phyloP scores from a whole-genome alignment of 148 eudicot genomes.

The Talinum fruticosum region DNA sequence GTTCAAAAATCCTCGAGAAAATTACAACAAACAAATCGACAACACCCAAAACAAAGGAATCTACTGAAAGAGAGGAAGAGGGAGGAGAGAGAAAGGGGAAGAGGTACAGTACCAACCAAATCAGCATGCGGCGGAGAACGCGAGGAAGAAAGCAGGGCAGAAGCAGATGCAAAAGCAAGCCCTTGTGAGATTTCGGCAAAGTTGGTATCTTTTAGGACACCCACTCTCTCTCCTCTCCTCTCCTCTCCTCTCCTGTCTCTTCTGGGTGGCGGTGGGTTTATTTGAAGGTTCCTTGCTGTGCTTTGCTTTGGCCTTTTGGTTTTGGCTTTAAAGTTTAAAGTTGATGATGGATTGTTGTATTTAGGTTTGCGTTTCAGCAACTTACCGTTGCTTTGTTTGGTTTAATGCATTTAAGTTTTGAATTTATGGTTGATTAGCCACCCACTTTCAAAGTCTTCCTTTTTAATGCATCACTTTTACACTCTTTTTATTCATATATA shows the following conservation, averaged over 20 bases:
- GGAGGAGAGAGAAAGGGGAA: background rate
- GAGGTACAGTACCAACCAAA: slow-evolving; percentile 18
- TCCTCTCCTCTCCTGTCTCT: background rate
- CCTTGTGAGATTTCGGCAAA: slow-evolving; percentile 17
- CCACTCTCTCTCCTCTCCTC: background rate
- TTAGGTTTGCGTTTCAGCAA: background rate
- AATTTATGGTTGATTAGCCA: background rate
- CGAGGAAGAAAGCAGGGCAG: background rate
- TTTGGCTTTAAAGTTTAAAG: background rate
- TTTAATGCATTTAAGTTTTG: slow-evolving; percentile 1
- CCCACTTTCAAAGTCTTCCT: background rate
- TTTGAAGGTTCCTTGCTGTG: background rate
- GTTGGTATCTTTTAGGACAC: slow-evolving; percentile 20
- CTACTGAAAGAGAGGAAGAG: background rate
- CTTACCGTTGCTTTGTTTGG: slow-evolving; percentile 1
- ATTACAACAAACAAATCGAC: slow-evolving; percentile 1
- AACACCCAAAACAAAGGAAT: slow-evolving; percentile 10
- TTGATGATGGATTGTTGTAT: background rate
- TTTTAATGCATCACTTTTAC: too few relatives aligned
- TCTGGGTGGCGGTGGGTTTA: background rate
- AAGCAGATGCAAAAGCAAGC: slow-evolving; percentile 4
- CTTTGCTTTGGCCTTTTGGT: background rate
- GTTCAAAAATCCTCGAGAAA: background rate
- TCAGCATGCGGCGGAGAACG: background rate
- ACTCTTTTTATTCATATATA: too few relatives aligned